Evolutionary conservation across 441 rosid species (phyloP).

Genomic region (Gossypium schwendimanii): DNA sequence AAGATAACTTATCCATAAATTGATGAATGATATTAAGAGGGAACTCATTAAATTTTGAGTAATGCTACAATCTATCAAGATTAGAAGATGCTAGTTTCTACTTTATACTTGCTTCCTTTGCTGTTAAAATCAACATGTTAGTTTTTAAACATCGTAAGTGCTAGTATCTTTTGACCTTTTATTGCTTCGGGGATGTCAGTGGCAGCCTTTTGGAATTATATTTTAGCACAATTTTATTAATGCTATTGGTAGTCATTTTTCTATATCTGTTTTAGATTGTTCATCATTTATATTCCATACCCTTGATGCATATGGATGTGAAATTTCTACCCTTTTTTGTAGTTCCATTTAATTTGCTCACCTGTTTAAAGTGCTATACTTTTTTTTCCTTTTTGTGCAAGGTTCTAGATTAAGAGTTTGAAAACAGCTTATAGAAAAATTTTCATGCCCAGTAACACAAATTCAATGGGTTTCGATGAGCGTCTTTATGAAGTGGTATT

Average conservation of each 20-base stretch:
- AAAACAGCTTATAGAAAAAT: constrained; percentile 73
- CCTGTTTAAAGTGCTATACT: neutral
- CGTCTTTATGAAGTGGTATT: constrained; percentile 74
- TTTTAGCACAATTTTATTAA: no score
- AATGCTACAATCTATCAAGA: neutral
- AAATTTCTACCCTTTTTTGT: neutral
- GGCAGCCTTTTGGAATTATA: no score
- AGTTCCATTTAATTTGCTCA: neutral
- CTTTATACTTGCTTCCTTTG: neutral
- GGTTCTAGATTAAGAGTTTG: constrained; percentile 62
- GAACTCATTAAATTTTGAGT: neutral
- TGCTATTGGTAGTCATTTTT: neutral
- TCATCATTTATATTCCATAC: neutral
- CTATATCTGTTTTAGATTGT: neutral
- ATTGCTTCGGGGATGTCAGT: no score
- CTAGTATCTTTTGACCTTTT: no score
- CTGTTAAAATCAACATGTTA: neutral
- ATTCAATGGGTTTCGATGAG: constrained; percentile 47
- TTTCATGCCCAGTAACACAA: constrained; percentile 57
- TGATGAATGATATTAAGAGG: neutral
- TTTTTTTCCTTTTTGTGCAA: constrained; percentile 15
- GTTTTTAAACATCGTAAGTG: neutral
- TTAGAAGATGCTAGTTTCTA: neutral
- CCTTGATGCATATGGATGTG: neutral
- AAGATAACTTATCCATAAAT: neutral